Base-by-base conservation (phyloP, 768 basidiomycete species). In the Chalciporus chontae region DNA sequence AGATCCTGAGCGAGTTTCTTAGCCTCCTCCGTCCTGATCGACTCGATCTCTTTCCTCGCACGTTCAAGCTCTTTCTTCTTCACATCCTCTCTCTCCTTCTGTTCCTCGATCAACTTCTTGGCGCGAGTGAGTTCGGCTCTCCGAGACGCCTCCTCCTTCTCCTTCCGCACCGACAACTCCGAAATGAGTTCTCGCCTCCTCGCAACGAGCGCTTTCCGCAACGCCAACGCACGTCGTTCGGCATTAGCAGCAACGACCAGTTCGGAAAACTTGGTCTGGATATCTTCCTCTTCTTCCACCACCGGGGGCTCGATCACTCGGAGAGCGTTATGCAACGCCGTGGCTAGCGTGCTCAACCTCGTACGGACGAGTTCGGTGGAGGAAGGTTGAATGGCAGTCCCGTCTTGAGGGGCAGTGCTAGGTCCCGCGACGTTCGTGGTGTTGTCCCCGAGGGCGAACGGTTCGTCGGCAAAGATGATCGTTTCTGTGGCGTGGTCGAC, bases 401-500 rank as follows among this genome's bases (percentile, higher is more conserved):
- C 75, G 23, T 61, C 61, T 0, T 65, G 56, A 18, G 56, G 47
- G 23, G 42, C 8, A 27, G 46, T 48, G 43, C 56, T 57, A 1
- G 46, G 45, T 2, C 64, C 51, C 1, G 67, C 18, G 58, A 56
- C 48, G 58, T 64, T 45, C 46, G 63, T 44, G 14, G n/a, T 36
- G 7, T 75, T 73, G 26, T 75, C 73, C 3, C 64, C 47, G 17
- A 62, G 58, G n/a, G 72, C 69, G 60, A 87, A 90, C 0, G 84
- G 77, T 47, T 89, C 85, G 59, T 94, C 88, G 40, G 85, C 77
- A 61, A 98, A 99, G 6, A 82, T 77, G 69, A 98, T 84, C 52
- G 83, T 84, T 15, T 91, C 89, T 3, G 78, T 80, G 26, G 87
- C 84, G 66, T 99, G 95, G 69, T 98, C 92, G 40, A 97, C 82